Percentiles rank a stretch among this genome's conserved stretches.
phyloP scores from a whole-genome alignment of 371 early-diverging fungal genomes.

The Basidiobolus meristosporus region DNA sequence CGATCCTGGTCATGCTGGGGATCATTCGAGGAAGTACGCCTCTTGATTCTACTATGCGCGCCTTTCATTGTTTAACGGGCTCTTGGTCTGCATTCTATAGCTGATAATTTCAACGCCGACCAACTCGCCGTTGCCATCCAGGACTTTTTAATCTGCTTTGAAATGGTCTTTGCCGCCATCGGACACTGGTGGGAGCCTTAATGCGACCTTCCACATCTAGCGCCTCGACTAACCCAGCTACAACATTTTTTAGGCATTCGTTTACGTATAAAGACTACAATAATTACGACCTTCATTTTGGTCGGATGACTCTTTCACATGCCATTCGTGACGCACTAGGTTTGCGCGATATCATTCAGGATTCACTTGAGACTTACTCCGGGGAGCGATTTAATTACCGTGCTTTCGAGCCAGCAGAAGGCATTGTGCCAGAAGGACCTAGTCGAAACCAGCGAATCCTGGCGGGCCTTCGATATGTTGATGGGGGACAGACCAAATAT shows the following conservation, averaged over 20 bases:
- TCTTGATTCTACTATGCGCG: no score
- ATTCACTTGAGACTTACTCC: conserved; percentile 55
- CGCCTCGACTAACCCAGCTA: no score
- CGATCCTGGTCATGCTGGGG: conserved; percentile 57
- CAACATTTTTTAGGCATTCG: conserved; percentile 37
- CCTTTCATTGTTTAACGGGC: no score
- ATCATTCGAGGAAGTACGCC: conserved; percentile 38
- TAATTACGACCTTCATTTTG: conserved; percentile 31
- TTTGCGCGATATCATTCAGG: conserved; percentile 60
- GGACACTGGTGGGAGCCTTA: conserved; percentile 62
- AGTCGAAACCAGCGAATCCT: conserved; percentile 39
- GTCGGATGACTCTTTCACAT: conserved; percentile 54
- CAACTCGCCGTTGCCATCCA: conserved; percentile 77
- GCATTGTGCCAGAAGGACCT: conserved; percentile 29
- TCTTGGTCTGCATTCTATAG: conserved; percentile 3
- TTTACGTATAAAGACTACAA: conserved; percentile 62
- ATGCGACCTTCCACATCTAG: no score
- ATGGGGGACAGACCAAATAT: conserved; percentile 52
- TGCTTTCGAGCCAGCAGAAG: conserved; percentile 61
- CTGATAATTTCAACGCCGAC: conserved; percentile 29
- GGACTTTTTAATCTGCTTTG: conserved; percentile 81
- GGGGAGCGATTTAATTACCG: conserved; percentile 62
- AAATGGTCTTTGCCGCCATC: conserved; percentile 71
- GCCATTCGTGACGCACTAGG: conserved; percentile 73
- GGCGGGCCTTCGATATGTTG: conserved; percentile 59